Base-by-base conservation (phyloP, 2,329 filamentous ascomycete genomes). In the Aspergillus thermomutatus region DNA sequence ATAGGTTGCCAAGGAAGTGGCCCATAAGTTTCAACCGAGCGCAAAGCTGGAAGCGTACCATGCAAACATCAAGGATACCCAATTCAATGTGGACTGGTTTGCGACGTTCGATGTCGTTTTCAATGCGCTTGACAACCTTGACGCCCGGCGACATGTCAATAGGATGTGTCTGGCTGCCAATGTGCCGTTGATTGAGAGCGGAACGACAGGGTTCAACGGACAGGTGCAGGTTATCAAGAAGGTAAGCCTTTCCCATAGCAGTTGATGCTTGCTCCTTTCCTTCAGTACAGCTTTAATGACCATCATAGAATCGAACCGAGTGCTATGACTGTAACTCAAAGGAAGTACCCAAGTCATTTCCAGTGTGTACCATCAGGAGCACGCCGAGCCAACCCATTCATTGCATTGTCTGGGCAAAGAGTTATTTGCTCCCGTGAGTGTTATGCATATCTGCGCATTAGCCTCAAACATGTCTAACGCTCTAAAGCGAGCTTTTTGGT, bases 391-490 rank as follows among this genome's bases (percentile, higher is more conserved):
- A 97, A 68, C 91, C 93, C 0, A 97, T 99, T 46, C 94, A 99
- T 76, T 97, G 94, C 77, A 99, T 99, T 60, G 93, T 99, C 2
- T 99, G 94, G 94, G 93, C 85, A 21, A 99, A 97, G 77, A 96
- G 92, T 72, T 99, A 97, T 72, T 82, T 99, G 8, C 84, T 99
- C 59, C 94, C 91, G 81, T 79, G 67, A 59, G 69, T 61, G 11
- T 8, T 17, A 19, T n/a, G 6, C 7, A 23, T 3, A 14, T 27
- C 25, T 9, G n/a, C 3, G 25, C 8, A 3, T n/a, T 31, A 4
- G 21, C 21, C n/a, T 5, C 3, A 45, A 31, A 46, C 19, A 23
- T 26, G 19, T 26, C 71, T 79, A 58, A 75, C 53, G 7, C 25
- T 25, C 19, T 47, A 1, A 49, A 82, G 79, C 63, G 94, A 99